Base-by-base conservation (phyloP, 2,329 filamentous ascomycete species). In the Aspergillus ustus region DNA sequence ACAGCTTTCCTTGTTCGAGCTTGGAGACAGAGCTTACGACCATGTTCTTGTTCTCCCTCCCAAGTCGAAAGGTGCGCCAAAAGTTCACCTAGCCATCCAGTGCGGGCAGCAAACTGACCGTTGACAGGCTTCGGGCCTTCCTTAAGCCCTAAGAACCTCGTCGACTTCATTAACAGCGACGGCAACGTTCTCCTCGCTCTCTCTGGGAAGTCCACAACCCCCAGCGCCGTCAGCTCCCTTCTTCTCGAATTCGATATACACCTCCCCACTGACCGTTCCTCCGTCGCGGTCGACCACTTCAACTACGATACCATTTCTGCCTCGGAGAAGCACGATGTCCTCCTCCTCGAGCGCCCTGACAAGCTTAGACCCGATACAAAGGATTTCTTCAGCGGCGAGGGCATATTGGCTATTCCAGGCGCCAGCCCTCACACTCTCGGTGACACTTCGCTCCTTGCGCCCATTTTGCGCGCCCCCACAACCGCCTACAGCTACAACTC, bases 401-500 rank as follows among this genome's bases (percentile, higher is more conserved):
- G 86, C 46, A 76, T 92, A 52, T 78, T 99, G 69, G 92, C 93
- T n/a, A 87, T 97, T 69, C 93, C 94, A 20, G 87, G 86, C 69
- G 88, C 89, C 55, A 87, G 93, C 60, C 93, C 91, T 70, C 94
- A 97, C 77, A 84, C 87, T 56, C 85, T 99, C 52, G 93, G 94
- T 68, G 85, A 89, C 17, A 89, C 90, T 70, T 86, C 91, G 56
- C 86, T 97, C 20, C 82, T 98, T 59, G 85, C 89, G 19, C 92
- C 95, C 17, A 86, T 99, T 67, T 81, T 99, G 61, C 89, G 89
- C 70, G 94, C 93, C 50, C 90, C 92, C 20, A 81, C 84, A 68
- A 97, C 93, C 9, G 91, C 93, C 64, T 99, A 99, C 83, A 91
- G 88, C 77, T 97, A 97, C 84, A 94, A 95, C 79, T 89, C 92